These are phyloP conservation scores for Volvox carteri DNA, from an alignment of 163 green algal genomes.

Conservation along the genomic window DNA sequence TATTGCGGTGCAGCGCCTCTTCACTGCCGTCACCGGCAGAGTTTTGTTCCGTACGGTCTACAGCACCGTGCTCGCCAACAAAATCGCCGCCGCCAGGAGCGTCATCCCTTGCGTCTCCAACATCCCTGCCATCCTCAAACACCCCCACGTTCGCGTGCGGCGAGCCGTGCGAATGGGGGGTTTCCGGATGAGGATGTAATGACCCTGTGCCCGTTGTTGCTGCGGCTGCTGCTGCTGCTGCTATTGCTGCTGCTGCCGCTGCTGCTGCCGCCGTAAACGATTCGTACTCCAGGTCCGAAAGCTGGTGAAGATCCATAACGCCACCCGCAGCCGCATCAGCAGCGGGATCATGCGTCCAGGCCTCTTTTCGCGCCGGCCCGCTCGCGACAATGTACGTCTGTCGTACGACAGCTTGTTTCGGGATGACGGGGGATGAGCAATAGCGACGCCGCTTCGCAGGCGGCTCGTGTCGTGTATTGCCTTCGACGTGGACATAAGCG, in stretches of 20 bases:
- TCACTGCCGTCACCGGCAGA: neutral
- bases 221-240: neutral
- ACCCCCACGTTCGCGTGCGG: neutral
- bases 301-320: neutral
- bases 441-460: neutral
- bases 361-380: neutral
- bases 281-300: neutral
- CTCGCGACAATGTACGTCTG: too few species aligned
- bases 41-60: neutral
- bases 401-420: too few species aligned
- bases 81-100: neutral
- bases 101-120: neutral
- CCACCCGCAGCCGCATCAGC: neutral
- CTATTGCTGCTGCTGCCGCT: neutral
- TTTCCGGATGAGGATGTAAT: neutral
- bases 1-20: neutral
- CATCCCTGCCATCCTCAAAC: neutral
- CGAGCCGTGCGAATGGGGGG: neutral
- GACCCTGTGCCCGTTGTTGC: too few species aligned
- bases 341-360: neutral
- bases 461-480: neutral
- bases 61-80: neutral
- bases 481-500: neutral
- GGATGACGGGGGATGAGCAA: too few species aligned
- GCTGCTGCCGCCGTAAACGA: neutral